Evolutionary conservation across 1,284 basidiomycete genomes (phyloP).

Genomic region (Trametes versicolor): DNA sequence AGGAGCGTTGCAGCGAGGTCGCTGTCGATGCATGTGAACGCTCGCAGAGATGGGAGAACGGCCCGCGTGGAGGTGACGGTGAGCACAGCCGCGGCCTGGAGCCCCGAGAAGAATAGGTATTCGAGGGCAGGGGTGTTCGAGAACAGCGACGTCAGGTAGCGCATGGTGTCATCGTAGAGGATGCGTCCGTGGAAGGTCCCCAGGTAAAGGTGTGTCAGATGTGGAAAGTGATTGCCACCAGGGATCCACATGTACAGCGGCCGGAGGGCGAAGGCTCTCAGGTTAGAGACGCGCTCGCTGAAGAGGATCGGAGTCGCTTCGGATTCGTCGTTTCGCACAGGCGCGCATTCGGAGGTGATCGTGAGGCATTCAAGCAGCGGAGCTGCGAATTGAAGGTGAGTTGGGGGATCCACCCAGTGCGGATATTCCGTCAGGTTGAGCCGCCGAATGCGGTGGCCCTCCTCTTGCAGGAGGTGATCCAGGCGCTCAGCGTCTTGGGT

Average conservation of each 20-base stretch:
- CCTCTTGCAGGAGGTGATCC: neutral
- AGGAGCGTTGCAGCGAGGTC: neutral
- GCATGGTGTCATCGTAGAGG: neutral
- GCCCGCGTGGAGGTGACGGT: neutral
- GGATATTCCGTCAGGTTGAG: conserved; percentile 3
- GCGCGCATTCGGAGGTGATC: neutral
- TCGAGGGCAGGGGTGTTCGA: conserved; percentile 2
- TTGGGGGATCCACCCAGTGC: neutral
- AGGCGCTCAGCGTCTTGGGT: neutral
- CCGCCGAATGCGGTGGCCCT: neutral
- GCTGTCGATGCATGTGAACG: neutral
- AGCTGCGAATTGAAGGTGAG: neutral
- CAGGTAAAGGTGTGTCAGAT: conserved; percentile 4
- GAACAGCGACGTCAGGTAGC: neutral
- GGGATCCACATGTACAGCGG: neutral
- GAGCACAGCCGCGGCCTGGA: neutral
- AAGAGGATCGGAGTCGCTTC: neutral
- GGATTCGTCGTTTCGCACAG: neutral
- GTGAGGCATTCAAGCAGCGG: conserved; percentile 5
- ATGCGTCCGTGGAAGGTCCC: neutral
- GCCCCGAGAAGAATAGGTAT: neutral
- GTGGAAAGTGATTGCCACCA: neutral
- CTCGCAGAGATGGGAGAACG: neutral
- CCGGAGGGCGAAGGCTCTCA: neutral
- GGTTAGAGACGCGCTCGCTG: neutral